A percentile compares a stretch with the other conserved stretches of the same genome.
Evolutionary conservation across 441 rosid genomes (phyloP).

Genomic region (Adansonia rubrostipa): DNA sequence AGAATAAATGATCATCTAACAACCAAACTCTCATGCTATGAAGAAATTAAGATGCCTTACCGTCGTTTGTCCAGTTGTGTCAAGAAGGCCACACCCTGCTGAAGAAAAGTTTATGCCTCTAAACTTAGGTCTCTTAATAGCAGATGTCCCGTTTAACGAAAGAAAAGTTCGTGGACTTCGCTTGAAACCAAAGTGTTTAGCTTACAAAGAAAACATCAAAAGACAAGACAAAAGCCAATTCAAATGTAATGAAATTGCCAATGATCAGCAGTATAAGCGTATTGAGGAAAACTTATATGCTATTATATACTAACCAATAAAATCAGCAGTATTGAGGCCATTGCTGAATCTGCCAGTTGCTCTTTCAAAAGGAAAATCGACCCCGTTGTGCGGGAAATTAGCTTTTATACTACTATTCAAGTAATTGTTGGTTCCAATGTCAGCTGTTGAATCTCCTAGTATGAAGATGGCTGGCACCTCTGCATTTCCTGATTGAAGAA

Average conservation of each 20-base stretch:
- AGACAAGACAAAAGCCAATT: not conserved
- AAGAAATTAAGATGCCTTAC: constrained; percentile 26
- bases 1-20: not conserved
- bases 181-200: constrained; percentile 43
- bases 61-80: constrained; percentile 40
- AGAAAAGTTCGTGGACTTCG: constrained; percentile 54
- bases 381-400: constrained; percentile 51
- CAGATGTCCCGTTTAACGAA: constrained; percentile 32
- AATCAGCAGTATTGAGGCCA: constrained; percentile 63
- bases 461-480: constrained; percentile 43
- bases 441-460: constrained; percentile 62
- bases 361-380: constrained; percentile 51
- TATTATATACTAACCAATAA: constrained; percentile 43
- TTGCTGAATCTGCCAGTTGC: constrained; percentile 65
- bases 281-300: constrained; percentile 23
- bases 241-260: not conserved
- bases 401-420: constrained; percentile 40
- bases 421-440: constrained; percentile 55
- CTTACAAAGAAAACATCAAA: constrained; percentile 34
- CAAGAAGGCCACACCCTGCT: constrained; percentile 58
- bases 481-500: constrained; percentile 27
- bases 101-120: constrained; percentile 60
- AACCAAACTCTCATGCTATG: not conserved
- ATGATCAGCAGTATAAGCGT: not conserved
- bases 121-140: constrained; percentile 34